These are phyloP conservation scores for Trichothecium roseum DNA, from an alignment of 2,329 filamentous ascomycete genomes.

Conservation along the genomic window DNA sequence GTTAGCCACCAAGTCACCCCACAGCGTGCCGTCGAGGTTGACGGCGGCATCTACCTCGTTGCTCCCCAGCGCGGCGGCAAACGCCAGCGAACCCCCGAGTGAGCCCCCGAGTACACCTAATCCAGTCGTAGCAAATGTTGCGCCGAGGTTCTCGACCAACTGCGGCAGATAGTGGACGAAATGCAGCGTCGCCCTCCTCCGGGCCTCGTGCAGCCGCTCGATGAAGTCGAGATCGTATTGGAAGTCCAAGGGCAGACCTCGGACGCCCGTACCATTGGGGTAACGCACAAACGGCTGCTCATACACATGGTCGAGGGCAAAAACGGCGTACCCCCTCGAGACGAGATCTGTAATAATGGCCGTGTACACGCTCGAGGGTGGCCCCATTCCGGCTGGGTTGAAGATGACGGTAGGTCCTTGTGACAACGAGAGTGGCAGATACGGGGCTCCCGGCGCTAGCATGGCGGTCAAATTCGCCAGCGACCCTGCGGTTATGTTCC, in stretches of 20 bases:
- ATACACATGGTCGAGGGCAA: slow-evolving; percentile 15
- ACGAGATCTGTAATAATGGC: slow-evolving; percentile 8
- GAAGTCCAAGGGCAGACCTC: slow-evolving; percentile 8
- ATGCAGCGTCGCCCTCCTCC: slow-evolving; percentile 10
- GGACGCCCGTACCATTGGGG: slow-evolving; percentile 15
- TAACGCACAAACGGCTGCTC: slow-evolving; percentile 17
- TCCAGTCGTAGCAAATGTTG: slow-evolving; percentile 9
- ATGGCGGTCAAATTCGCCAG: slow-evolving; percentile 7
- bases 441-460: slow-evolving; percentile 5
- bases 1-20: neutral
- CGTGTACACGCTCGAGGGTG: slow-evolving; percentile 6
- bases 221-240: slow-evolving; percentile 3
- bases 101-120: slow-evolving; percentile 13
- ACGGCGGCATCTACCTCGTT: slow-evolving; percentile 8
- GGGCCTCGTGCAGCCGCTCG: slow-evolving; percentile 7
- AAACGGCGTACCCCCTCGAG: slow-evolving; percentile 13
- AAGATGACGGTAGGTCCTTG: slow-evolving; percentile 6
- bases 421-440: neutral
- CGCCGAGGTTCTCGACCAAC: slow-evolving; percentile 5
- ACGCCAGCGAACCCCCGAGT: slow-evolving; percentile 11
- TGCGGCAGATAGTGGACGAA: slow-evolving; percentile 10
- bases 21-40: slow-evolving; percentile 12
- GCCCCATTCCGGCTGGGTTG: slow-evolving; percentile 7
- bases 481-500: slow-evolving; percentile 8
- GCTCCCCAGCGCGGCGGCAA: slow-evolving; percentile 8